Base-by-base conservation (phyloP, 768 basidiomycete species). In the Suillus bovinus region DNA sequence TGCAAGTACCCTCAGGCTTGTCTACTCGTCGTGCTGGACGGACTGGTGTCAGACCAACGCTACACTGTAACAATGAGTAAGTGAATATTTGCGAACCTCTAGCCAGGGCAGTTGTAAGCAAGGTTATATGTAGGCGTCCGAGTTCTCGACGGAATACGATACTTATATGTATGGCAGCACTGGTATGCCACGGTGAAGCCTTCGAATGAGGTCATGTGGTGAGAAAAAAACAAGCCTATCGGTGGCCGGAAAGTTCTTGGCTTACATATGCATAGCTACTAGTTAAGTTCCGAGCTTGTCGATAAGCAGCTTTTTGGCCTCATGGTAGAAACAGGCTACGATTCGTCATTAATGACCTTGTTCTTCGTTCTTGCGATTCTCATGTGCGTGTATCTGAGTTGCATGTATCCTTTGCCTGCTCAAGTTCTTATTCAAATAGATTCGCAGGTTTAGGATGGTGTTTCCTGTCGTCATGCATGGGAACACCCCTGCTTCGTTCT, bases 401-500 rank as follows among this genome's bases (percentile, higher is more conserved):
- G 58, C 56, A 46, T 50, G 14, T 41, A 24, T 22, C 50, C 8
- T 13, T 11, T 31, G n/a, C 50, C 16, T n/a, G 24, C 39, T 62
- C 56, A 59, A 7, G 20, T 55, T 39, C 29, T 27, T 55, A 31
- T 13, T 41, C 68, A 50, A 17, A 27, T 20, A 86, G 84, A 42
- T 70, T 81, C 42, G 79, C 81, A 17, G 76, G 82, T 33, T 68
- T 89, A 8, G 80, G 81, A 46, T 88, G 88, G 86, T 90, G 88
- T 68, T 72, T 88, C 63, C 72, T 90, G 56, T 87, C 87, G 38
- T 89, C 87, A 8, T 88, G 88, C 75, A 71, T 89, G 62, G 88
- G 88, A 33, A 75, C 76, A 2, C 75, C 84, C 5, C 72, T 86
- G 42, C 74, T 79, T 53, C 74, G 73, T 33, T 71, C 76, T n/a